Conservation (phyloP, 2,329 filamentous ascomycete species). For the Sporothrix brunneoviolacea region DNA sequence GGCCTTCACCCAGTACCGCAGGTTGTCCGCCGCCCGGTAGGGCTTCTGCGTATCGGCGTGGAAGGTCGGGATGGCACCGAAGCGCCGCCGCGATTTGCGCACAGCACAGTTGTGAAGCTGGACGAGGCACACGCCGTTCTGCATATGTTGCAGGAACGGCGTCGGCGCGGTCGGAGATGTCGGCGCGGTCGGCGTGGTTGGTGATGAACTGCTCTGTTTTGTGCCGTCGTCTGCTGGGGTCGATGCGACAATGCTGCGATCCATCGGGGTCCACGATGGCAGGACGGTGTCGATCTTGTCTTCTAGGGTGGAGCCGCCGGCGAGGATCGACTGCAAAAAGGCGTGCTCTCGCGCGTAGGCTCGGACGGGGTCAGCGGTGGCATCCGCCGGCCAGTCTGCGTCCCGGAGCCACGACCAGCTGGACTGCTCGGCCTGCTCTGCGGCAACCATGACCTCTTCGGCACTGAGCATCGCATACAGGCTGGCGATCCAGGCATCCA, state of each 20-base stretch:
- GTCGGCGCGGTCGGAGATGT: slow-evolving; percentile 45
- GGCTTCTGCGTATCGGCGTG: slow-evolving; percentile 93
- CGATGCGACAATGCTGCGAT: slow-evolving; percentile 25
- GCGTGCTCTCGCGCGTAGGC: slow-evolving; percentile 73
- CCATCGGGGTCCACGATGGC: slow-evolving; percentile 60
- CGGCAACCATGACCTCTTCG: slow-evolving; percentile 70
- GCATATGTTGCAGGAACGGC: slow-evolving; percentile 65
- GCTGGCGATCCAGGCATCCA: slow-evolving; percentile 71
- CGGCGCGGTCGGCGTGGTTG: slow-evolving; percentile 25
- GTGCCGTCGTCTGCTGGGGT: background rate
- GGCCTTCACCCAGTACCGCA: slow-evolving; percentile 93
- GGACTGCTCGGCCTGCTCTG: slow-evolving; percentile 62
- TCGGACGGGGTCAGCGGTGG: slow-evolving; percentile 34
- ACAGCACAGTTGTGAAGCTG: slow-evolving; percentile 86
- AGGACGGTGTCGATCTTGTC: slow-evolving; percentile 45
- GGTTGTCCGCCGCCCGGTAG: slow-evolving; percentile 87
- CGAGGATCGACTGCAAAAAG: slow-evolving; percentile 68
- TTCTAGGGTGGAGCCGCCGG: slow-evolving; percentile 14
- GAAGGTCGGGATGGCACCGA: slow-evolving; percentile 81
- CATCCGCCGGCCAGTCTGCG: slow-evolving; percentile 56
- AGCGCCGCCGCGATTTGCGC: slow-evolving; percentile 74
- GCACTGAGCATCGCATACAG: slow-evolving; percentile 69
- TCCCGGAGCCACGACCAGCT: slow-evolving; percentile 73
- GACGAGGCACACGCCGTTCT: slow-evolving; percentile 74
- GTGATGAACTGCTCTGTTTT: slow-evolving; percentile 17